Evolutionary conservation across 2,329 filamentous ascomycete genomes (phyloP).

Genomic region (Colletotrichum sp.): DNA sequence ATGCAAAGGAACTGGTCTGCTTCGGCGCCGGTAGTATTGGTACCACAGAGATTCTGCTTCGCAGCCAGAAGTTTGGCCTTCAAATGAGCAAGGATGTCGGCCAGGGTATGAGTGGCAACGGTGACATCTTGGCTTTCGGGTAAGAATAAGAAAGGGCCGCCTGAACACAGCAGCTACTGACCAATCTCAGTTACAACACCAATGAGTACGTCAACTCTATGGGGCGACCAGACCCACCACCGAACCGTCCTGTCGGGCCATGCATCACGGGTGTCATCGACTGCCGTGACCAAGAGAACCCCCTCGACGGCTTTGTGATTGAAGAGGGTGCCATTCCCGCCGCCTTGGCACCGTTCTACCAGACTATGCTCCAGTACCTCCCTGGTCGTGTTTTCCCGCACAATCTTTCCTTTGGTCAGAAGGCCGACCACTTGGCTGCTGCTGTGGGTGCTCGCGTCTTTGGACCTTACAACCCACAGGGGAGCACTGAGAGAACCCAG

Average conservation of each 20-base stretch:
- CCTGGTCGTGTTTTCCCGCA: slow-evolving; percentile 48
- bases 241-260: slow-evolving; percentile 61
- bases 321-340: slow-evolving; percentile 67
- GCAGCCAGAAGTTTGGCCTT: slow-evolving; percentile 64
- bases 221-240: slow-evolving; percentile 51
- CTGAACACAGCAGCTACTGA: slow-evolving; percentile 16
- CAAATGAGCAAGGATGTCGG: slow-evolving; percentile 62
- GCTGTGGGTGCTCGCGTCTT: slow-evolving; percentile 57
- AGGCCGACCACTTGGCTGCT: slow-evolving; percentile 50
- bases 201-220: slow-evolving; percentile 61
- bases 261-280: slow-evolving; percentile 70
- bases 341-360: slow-evolving; percentile 60
- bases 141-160: slow-evolving; percentile 30
- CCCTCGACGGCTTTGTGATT: slow-evolving; percentile 66
- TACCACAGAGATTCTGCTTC: slow-evolving; percentile 69
- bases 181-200: slow-evolving; percentile 60
- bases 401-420: slow-evolving; percentile 42
- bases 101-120: slow-evolving; percentile 68
- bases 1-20: slow-evolving; percentile 69
- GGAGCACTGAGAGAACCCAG: slow-evolving; percentile 64
- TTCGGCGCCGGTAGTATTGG: slow-evolving; percentile 71
- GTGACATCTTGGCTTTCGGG: slow-evolving; percentile 71
- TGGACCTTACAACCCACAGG: slow-evolving; percentile 60
- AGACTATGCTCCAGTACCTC: slow-evolving; percentile 60
- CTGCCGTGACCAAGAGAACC: slow-evolving; percentile 57